phyloP scores from a whole-genome alignment of 1,139 yeast genomes.

The Wickerhamiella pararugosa region DNA sequence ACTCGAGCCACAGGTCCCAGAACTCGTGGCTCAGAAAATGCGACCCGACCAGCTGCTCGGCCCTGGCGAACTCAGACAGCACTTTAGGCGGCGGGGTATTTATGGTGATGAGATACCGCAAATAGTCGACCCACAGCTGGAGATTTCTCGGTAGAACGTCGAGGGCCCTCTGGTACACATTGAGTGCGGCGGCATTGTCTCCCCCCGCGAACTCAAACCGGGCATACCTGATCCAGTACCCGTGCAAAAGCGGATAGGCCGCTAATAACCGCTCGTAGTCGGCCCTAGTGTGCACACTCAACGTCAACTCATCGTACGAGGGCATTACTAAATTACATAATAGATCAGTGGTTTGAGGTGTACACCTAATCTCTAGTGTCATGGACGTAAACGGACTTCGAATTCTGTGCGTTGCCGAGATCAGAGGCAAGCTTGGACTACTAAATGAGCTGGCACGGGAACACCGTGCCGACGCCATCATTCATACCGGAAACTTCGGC shows the following conservation, averaged over 20 bases:
- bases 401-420: slow-evolving; percentile 40
- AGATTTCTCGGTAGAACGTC: slow-evolving; percentile 38
- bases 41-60: slow-evolving; percentile 47
- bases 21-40: slow-evolving; percentile 64
- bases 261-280: slow-evolving; percentile 33
- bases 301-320: too few relatives aligned
- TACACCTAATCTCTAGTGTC: background rate
- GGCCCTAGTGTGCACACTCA: background rate
- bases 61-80: slow-evolving; percentile 40
- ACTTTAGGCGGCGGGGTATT: slow-evolving; percentile 16
- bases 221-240: slow-evolving; percentile 73
- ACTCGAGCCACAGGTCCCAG: slow-evolving; percentile 56
- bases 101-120: slow-evolving; percentile 38
- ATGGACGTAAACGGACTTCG: slow-evolving; percentile 24
- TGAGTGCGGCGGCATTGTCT: slow-evolving; percentile 27
- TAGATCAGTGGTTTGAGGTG: too few relatives aligned
- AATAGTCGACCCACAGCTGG: slow-evolving; percentile 59
- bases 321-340: too few relatives aligned
- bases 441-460: slow-evolving; percentile 34
- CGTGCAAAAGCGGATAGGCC: slow-evolving; percentile 55
- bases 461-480: slow-evolving; percentile 35
- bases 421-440: slow-evolving; percentile 35
- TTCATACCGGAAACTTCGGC: slow-evolving; percentile 73
- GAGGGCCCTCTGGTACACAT: slow-evolving; percentile 42
- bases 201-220: slow-evolving; percentile 49